These are phyloP conservation scores for Pestalotiopsis sp. DNA, from an alignment of 2,329 filamentous ascomycete genomes.

Conservation along the genomic window DNA sequence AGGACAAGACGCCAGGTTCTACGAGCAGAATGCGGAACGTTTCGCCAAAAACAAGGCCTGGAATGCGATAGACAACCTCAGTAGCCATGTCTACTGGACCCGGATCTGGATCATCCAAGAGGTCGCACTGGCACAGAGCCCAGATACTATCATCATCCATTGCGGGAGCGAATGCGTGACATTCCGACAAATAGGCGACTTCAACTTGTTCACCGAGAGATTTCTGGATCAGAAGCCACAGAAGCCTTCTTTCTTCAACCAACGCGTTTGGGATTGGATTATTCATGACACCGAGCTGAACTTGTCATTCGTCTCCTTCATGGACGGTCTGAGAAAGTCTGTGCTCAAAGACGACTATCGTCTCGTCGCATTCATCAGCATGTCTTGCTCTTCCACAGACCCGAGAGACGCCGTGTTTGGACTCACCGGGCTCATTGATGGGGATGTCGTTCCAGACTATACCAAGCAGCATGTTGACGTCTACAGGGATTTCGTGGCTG, in stretches of 20 bases:
- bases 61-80: slow-evolving; percentile 7
- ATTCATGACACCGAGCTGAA: neutral
- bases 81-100: neutral
- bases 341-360: neutral
- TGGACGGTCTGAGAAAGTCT: neutral
- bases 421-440: neutral
- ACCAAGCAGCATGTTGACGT: slow-evolving; percentile 2
- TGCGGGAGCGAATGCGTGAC: neutral
- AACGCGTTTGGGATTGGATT: neutral
- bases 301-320: neutral
- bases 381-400: neutral
- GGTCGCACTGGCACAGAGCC: slow-evolving; percentile 7
- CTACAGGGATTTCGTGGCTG: neutral
- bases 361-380: neutral
- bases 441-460: neutral
- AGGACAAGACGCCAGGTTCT: neutral
- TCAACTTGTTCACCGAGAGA: slow-evolving; percentile 1
- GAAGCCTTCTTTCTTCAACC: neutral
- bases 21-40: neutral
- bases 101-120: slow-evolving; percentile 18
- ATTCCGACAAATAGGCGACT: neutral
- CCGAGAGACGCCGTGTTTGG: slow-evolving; percentile 7
- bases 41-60: neutral
- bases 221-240: neutral
- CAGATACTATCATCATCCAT: neutral